Evolutionary conservation across 164 flowering plant genomes (phyloP), one percentile per base, ranked within the genome.

Genomic region (Pachysandra terminalis): DNA sequence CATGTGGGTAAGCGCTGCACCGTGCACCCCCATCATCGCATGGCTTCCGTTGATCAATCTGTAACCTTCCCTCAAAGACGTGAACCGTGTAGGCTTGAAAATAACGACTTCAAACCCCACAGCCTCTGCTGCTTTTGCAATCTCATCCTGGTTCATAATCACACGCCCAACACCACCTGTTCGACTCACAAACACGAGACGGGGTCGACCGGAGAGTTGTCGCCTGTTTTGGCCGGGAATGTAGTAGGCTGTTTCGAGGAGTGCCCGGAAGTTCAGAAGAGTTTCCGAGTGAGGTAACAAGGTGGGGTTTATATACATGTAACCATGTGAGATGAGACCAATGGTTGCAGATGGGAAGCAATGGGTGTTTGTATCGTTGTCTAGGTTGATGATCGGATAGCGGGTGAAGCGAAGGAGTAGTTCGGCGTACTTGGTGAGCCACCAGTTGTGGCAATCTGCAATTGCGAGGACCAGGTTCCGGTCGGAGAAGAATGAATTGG

Each of bases 281-380:
- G 51, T 71, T 32, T 65, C 64, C 0, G 74, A 60, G 21, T 28
- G 61, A 17, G 83, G 79, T 1, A 81, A 52, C 37, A 64, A 32
- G 10, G 21, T 54, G 1, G 84, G 80, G 64, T 80, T 52, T 16
- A 82, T 73, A 1, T 79, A 76, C 83, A 81, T 74, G 64, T 54
- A 77, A 16, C 86, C 86, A 57, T 83, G 83, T 1, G 87, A 75
- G 1, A 83, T 66, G 7, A 85, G 73, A 24, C 89, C 87, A 12
- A 79, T 57, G 0, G 60, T 24, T 48, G 75, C 81, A 0, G 80
- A 82, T 0, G 81, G 67, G 68, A 86, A 88, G 63, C 88, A 86
- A 66, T 85, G 93, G 15, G 78, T 73, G 19, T 45, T 8, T 7
- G 74, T 79, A 3, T 71, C 78, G 0, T 66, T 68, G 26, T 81